Evolutionary conservation across 495 filamentous ascomycete species (phyloP).

Genomic region (Penicillium coffeae): DNA sequence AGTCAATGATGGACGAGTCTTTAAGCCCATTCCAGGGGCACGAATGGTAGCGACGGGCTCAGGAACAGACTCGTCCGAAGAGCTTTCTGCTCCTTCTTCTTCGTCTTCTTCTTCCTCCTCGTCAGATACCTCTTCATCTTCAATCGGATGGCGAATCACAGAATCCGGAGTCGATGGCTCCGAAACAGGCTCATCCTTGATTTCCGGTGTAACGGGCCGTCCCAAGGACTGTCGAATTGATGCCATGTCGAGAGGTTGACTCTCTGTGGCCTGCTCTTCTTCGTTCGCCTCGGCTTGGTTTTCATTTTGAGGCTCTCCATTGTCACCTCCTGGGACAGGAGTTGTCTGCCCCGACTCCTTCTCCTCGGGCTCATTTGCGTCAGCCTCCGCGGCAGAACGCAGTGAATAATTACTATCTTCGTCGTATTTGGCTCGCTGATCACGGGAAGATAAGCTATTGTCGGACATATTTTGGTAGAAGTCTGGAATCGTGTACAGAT

Average conservation of each 20-base stretch:
- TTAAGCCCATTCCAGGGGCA: slow-evolving; percentile 79
- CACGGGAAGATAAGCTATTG: slow-evolving; percentile 44
- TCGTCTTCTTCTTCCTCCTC: slow-evolving; percentile 15
- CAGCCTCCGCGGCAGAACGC: slow-evolving; percentile 29
- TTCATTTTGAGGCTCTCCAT: background rate
- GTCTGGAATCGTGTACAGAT: slow-evolving; percentile 67
- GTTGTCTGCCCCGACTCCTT: slow-evolving; percentile 29
- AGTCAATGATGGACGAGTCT: slow-evolving; percentile 83
- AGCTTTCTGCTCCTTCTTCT: slow-evolving; percentile 25
- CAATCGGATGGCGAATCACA: slow-evolving; percentile 76
- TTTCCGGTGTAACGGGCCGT: slow-evolving; percentile 63
- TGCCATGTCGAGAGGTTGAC: slow-evolving; percentile 41
- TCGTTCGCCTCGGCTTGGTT: background rate
- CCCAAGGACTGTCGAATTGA: slow-evolving; percentile 49
- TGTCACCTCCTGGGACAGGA: slow-evolving; percentile 17
- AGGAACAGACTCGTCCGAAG: slow-evolving; percentile 55
- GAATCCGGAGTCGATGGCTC: slow-evolving; percentile 84
- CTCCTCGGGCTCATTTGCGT: slow-evolving; percentile 5
- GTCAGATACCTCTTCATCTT: slow-evolving; percentile 22
- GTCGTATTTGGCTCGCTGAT: slow-evolving; percentile 39
- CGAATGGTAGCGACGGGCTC: slow-evolving; percentile 88
- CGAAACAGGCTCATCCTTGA: slow-evolving; percentile 44
- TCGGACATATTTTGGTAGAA: slow-evolving; percentile 48
- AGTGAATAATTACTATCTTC: slow-evolving; percentile 52
- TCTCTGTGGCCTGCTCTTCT: background rate